Evolutionary conservation across 176 grass and related monocot genomes (phyloP).

Genomic region (Oropetium thomaeum): DNA sequence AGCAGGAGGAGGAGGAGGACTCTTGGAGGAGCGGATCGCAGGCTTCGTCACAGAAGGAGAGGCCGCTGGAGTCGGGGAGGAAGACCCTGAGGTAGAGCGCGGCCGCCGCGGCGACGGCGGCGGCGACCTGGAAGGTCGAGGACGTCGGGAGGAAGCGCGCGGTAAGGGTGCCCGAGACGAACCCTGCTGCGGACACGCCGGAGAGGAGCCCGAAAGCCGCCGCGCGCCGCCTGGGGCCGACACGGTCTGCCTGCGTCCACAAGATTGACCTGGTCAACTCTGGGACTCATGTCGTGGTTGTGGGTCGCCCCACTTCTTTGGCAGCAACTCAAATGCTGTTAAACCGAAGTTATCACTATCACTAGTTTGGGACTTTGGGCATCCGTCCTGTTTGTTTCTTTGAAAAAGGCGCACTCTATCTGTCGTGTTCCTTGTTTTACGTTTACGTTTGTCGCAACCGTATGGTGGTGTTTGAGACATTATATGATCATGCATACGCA

Average conservation of each 20-base stretch:
- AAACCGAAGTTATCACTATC: too few relatives aligned
- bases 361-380: too few relatives aligned
- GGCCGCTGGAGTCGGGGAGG: slow-evolving; percentile 49
- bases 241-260: slow-evolving; percentile 66
- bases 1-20: slow-evolving; percentile 20
- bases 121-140: slow-evolving; percentile 70
- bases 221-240: slow-evolving; percentile 47
- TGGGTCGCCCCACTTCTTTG: neutral
- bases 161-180: slow-evolving; percentile 71
- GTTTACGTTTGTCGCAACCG: neutral
- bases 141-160: slow-evolving; percentile 83
- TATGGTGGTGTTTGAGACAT: too few relatives aligned
- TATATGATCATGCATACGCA: too few relatives aligned
- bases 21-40: slow-evolving; percentile 45
- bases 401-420: too few relatives aligned
- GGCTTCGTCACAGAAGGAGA: slow-evolving; percentile 46
- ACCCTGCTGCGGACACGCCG: slow-evolving; percentile 65
- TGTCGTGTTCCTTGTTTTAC: neutral
- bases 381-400: neutral
- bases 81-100: slow-evolving; percentile 64
- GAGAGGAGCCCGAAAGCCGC: slow-evolving; percentile 68
- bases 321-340: too few relatives aligned
- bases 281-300: neutral
- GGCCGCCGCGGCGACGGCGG: slow-evolving; percentile 40
- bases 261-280: slow-evolving; percentile 1